Conservation (phyloP, 2,329 filamentous ascomycete species). For the Ophiostoma angusticollis region DNA sequence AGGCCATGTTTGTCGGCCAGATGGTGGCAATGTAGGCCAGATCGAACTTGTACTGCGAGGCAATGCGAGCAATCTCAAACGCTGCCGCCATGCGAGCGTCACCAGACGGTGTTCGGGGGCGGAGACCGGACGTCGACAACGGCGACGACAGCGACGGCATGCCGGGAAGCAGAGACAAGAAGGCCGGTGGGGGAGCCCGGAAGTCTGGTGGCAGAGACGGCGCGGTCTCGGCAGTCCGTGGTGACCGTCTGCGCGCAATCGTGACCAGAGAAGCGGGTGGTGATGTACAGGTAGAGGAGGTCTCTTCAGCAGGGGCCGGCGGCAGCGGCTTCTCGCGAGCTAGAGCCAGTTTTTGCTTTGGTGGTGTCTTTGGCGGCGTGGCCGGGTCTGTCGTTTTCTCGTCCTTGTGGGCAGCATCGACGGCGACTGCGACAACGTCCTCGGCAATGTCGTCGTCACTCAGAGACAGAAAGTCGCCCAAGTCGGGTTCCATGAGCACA, state of each 20-base stretch:
- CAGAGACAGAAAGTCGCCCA: slow-evolving; percentile 40
- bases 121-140: not conserved
- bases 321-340: slow-evolving; percentile 5
- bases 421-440: slow-evolving; percentile 8
- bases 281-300: not conserved
- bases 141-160: slow-evolving; percentile 6
- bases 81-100: slow-evolving; percentile 37
- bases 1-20: slow-evolving; percentile 32
- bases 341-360: not conserved
- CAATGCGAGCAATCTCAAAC: slow-evolving; percentile 42
- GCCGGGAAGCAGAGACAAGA: slow-evolving; percentile 12
- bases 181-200: slow-evolving; percentile 14
- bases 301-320: not conserved
- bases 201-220: slow-evolving; percentile 20
- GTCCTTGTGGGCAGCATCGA: not conserved
- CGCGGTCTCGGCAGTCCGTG: slow-evolving; percentile 7
- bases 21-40: slow-evolving; percentile 46
- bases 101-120: slow-evolving; percentile 23
- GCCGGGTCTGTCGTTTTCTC: not conserved
- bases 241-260: not conserved
- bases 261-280: slow-evolving; percentile 1
- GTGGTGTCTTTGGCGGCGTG: not conserved
- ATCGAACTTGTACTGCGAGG: slow-evolving; percentile 42
- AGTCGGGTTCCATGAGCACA: slow-evolving; percentile 36
- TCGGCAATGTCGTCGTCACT: slow-evolving; percentile 48